Percentiles rank a stretch among this genome's conserved stretches.
Conservation (phyloP, 1,284 basidiomycete genomes). For the Leccinum griseonigrum region DNA sequence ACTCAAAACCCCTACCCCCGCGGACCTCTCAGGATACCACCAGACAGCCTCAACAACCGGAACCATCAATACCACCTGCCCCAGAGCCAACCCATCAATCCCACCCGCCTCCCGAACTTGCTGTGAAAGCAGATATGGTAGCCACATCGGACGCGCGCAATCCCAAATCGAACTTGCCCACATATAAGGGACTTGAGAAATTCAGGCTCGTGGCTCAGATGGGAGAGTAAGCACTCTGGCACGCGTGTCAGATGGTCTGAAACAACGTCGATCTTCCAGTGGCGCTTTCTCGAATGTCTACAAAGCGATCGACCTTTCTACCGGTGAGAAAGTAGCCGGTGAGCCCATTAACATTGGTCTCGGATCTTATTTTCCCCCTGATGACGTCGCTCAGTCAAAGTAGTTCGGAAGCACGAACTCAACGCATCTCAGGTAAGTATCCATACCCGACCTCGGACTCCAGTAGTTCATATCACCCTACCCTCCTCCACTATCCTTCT, state of each 20-base stretch:
- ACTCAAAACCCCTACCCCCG: conserved; percentile 29
- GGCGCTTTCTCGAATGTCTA: conserved; percentile 99
- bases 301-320: conserved; percentile 81
- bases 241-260: conserved; percentile 6
- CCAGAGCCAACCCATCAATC: conserved; percentile 35
- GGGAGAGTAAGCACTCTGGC: conserved; percentile 78
- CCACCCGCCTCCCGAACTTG: conserved; percentile 35
- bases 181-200: conserved; percentile 82
- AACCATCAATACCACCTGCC: conserved; percentile 24
- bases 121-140: conserved; percentile 58
- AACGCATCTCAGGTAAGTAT: conserved; percentile 91
- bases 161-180: conserved; percentile 75
- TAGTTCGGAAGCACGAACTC: conserved; percentile 95
- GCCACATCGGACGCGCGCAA: conserved; percentile 80
- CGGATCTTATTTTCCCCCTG: conserved; percentile 1
- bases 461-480: conserved; percentile 35
- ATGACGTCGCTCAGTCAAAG: conserved; percentile 67
- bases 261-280: conserved; percentile 38
- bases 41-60: conserved; percentile 28
- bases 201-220: conserved; percentile 87
- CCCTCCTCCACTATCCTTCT: conserved; percentile 1
- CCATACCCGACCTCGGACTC: conserved; percentile 11
- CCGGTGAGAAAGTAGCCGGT: conserved; percentile 87
- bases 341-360: conserved; percentile 23
- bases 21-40: conserved; percentile 33